Evolutionary conservation across 805 yeast species (phyloP).

Genomic region (Zygotorulaspora danielsina): DNA sequence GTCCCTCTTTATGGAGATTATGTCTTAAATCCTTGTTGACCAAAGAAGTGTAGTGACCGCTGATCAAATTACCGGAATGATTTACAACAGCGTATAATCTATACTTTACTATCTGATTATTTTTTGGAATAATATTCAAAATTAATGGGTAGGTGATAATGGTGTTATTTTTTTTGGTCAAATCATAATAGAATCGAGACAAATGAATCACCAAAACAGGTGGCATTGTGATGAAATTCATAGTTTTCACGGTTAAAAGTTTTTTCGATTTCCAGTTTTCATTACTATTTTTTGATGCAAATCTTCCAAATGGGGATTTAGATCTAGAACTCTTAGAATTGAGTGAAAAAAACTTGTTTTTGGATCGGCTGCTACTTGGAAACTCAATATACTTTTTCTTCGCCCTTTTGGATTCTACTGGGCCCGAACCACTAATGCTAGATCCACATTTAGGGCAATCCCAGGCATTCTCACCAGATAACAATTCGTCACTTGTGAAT

Average conservation of each 20-base stretch:
- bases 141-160: slow-evolving; percentile 53
- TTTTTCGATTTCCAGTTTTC: slow-evolving; percentile 38
- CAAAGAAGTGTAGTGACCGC: slow-evolving; percentile 74
- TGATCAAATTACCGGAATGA: slow-evolving; percentile 63
- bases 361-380: slow-evolving; percentile 20
- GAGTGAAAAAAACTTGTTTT: slow-evolving; percentile 24
- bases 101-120: slow-evolving; percentile 40
- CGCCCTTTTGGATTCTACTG: slow-evolving; percentile 21
- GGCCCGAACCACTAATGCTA: slow-evolving; percentile 5
- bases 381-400: slow-evolving; percentile 20
- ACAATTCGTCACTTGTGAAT: slow-evolving; percentile 59
- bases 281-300: slow-evolving; percentile 22
- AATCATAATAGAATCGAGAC: slow-evolving; percentile 63
- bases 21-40: slow-evolving; percentile 47
- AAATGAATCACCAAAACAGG: slow-evolving; percentile 75
- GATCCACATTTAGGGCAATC: slow-evolving; percentile 66
- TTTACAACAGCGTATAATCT: slow-evolving; percentile 60
- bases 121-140: slow-evolving; percentile 44
- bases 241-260: slow-evolving; percentile 54
- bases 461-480: slow-evolving; percentile 78
- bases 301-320: slow-evolving; percentile 15
- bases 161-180: slow-evolving; percentile 51
- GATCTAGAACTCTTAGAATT: slow-evolving; percentile 26
- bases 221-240: slow-evolving; percentile 76
- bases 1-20: slow-evolving; percentile 31